A percentile compares a stretch with the other conserved stretches of the same genome.
Conservation (phyloP, 2,329 filamentous ascomycete species). For the Coniochaeta prunicola region DNA sequence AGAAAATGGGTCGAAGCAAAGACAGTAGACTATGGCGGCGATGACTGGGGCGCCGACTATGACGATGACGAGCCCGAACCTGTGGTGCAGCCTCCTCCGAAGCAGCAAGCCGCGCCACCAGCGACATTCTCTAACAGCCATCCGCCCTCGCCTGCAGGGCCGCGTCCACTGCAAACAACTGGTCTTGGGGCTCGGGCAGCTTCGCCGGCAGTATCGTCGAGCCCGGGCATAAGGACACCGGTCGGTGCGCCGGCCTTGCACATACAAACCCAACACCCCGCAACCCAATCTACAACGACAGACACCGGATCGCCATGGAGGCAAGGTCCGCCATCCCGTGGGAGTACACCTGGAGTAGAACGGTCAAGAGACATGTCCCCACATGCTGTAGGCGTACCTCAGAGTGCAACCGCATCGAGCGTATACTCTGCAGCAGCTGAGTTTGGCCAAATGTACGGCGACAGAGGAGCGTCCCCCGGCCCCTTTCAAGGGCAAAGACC, state of each 20-base stretch:
- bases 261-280: conserved; percentile 6
- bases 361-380: neutral
- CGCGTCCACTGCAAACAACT: neutral
- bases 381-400: conserved; percentile 1
- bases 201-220: neutral
- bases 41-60: conserved; percentile 79
- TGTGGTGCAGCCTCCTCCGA: neutral
- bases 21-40: conserved; percentile 78
- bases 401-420: conserved; percentile 10
- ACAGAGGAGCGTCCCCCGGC: neutral
- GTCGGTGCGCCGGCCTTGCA: neutral
- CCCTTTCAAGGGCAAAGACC: neutral
- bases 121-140: neutral
- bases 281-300: neutral
- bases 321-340: neutral
- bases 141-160: neutral
- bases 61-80: conserved; percentile 43
- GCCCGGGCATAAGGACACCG: neutral
- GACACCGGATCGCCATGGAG: conserved; percentile 1
- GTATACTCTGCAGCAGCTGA: conserved; percentile 9
- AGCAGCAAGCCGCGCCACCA: neutral
- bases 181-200: neutral
- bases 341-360: neutral
- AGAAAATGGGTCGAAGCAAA: conserved; percentile 94
- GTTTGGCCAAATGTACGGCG: conserved; percentile 6